phyloP scores from a whole-genome alignment of 129 eudicot species.

The Flaveria brownii region DNA sequence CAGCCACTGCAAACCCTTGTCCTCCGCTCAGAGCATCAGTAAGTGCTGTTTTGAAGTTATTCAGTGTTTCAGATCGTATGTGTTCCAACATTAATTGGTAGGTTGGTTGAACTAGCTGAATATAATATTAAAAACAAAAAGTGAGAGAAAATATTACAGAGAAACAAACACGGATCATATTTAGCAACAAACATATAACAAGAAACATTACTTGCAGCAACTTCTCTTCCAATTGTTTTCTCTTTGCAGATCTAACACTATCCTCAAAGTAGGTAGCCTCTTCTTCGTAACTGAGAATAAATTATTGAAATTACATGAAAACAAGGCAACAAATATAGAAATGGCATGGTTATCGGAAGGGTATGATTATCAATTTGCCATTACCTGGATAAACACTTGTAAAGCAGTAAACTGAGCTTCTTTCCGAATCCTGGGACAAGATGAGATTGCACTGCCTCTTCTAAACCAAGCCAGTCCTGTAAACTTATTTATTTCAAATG shows the following conservation, averaged over 20 bases:
- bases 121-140: slow-evolving; percentile 13
- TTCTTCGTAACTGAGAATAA: slow-evolving; percentile 60
- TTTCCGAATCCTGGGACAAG: slow-evolving; percentile 77
- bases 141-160: neutral
- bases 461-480: slow-evolving; percentile 80
- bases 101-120: slow-evolving; percentile 70
- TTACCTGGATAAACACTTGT: slow-evolving; percentile 63
- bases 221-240: slow-evolving; percentile 86
- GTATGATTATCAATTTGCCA: neutral
- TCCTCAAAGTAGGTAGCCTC: slow-evolving; percentile 95
- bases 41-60: slow-evolving; percentile 63
- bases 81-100: slow-evolving; percentile 72
- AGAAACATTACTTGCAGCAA: slow-evolving; percentile 69
- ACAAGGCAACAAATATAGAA: neutral
- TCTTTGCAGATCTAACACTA: slow-evolving; percentile 80
- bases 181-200: neutral
- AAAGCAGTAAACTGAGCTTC: slow-evolving; percentile 78
- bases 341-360: neutral
- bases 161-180: neutral
- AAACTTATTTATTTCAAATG: slow-evolving; percentile 25
- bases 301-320: neutral
- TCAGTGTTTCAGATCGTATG: slow-evolving; percentile 58
- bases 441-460: slow-evolving; percentile 72
- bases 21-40: slow-evolving; percentile 62
- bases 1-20: slow-evolving; percentile 69